These are phyloP conservation scores for Psilocybe sp. DNA, from an alignment of 768 basidiomycete species.

Conservation along the genomic window DNA sequence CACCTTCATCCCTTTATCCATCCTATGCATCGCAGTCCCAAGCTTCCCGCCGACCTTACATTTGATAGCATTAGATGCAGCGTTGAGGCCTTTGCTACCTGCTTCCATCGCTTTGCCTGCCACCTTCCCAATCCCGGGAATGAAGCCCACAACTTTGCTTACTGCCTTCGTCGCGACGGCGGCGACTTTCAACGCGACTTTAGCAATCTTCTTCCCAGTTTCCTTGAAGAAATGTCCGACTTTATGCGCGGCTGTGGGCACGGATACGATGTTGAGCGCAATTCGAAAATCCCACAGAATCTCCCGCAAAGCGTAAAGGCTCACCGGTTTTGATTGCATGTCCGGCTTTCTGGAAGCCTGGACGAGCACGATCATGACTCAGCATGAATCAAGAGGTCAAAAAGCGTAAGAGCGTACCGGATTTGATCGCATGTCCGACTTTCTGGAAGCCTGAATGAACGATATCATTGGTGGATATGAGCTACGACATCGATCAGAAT, in stretches of 20 bases:
- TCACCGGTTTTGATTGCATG: no score
- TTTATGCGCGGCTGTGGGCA: no score
- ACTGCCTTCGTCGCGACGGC: conserved; percentile 2
- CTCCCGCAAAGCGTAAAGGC: no score
- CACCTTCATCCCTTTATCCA: neutral
- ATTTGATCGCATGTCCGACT: no score
- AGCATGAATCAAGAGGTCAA: no score
- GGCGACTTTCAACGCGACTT: conserved; percentile 5
- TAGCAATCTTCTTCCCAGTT: conserved; percentile 4
- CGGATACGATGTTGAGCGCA: no score
- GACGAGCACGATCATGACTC: no score
- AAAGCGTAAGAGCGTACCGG: no score
- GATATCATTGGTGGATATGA: no score
- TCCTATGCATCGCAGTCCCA: conserved; percentile 3
- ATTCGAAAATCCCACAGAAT: no score
- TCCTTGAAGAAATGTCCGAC: conserved; percentile 4
- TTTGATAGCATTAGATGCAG: conserved; percentile 8
- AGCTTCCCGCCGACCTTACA: conserved; percentile 4
- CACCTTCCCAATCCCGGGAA: conserved; percentile 8
- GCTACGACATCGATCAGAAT: no score
- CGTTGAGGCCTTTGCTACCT: neutral
- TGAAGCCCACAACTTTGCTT: conserved; percentile 4
- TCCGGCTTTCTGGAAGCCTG: neutral
- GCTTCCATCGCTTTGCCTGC: conserved; percentile 3
- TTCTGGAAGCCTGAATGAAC: no score